phyloP scores from a whole-genome alignment of 148 eudicot genomes.

The Amaranthus hypochondriacus region DNA sequence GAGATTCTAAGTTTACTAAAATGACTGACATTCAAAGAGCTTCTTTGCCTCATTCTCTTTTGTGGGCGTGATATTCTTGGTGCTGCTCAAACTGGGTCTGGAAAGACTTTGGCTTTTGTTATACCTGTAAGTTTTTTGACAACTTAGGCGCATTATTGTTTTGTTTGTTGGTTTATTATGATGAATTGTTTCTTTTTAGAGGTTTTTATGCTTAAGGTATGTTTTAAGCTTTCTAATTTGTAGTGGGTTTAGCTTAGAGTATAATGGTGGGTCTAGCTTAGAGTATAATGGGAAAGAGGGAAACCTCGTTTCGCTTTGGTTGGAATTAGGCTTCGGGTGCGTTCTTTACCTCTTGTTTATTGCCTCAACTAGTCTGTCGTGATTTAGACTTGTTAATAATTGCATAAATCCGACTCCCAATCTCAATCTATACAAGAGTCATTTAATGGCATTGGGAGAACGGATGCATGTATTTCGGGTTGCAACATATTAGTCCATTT shows the following conservation, averaged over 20 bases:
- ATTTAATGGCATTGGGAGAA: too few species aligned
- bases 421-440: too few species aligned
- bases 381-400: too few species aligned
- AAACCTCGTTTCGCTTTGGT: background rate
- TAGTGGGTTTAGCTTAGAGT: too few species aligned
- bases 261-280: too few species aligned
- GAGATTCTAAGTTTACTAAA: constrained; percentile 24
- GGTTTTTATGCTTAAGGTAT: background rate
- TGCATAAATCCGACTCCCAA: too few species aligned
- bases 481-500: too few species aligned
- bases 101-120: constrained; percentile 86
- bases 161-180: background rate
- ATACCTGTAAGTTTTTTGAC: constrained; percentile 48
- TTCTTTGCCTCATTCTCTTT: constrained; percentile 81
- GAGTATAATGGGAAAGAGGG: background rate
- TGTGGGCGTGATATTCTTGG: constrained; percentile 88
- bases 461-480: too few species aligned
- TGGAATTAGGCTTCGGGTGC: background rate
- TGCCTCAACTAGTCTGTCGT: too few species aligned
- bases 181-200: background rate
- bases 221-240: too few species aligned
- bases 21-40: constrained; percentile 97
- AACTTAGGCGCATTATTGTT: background rate
- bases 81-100: constrained; percentile 90
- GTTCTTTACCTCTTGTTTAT: too few species aligned